Percentiles rank a stretch among this genome's conserved stretches.
These are phyloP conservation scores for Escallonia herrerae DNA, from an alignment of 129 eudicot species.

Conservation along the genomic window DNA sequence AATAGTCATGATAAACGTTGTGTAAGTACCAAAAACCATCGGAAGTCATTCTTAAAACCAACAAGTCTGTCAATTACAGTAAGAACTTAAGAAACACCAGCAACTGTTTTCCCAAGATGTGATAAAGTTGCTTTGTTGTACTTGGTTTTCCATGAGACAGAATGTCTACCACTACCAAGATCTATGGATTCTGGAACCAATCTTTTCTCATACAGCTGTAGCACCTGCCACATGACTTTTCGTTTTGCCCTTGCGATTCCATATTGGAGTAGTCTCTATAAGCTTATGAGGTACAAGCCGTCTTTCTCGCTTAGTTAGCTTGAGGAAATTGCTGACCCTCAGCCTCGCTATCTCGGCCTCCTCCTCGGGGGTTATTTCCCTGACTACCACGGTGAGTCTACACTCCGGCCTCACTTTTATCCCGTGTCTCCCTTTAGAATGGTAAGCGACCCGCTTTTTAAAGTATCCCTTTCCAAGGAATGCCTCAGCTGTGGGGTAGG, in stretches of 20 bases:
- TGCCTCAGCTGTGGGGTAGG: conserved; percentile 35
- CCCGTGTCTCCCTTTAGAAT: conserved; percentile 38
- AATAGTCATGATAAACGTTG: no score
- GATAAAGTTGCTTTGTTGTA: no score
- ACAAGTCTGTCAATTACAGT: no score
- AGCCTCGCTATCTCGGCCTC: conserved; percentile 42
- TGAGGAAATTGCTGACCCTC: conserved; percentile 34
- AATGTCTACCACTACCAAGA: no score
- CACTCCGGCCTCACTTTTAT: conserved; percentile 34
- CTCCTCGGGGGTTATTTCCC: conserved; percentile 46
- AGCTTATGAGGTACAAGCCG: conserved; percentile 45
- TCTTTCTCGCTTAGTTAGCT: conserved; percentile 35
- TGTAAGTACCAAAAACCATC: no score
- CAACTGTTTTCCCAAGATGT: no score
- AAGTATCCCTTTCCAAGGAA: conserved; percentile 42
- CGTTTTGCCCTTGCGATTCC: conserved; percentile 38
- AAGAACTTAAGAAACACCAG: no score
- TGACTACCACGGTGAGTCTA: conserved; percentile 43
- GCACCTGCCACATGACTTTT: conserved; percentile 9
- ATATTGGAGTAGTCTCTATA: conserved; percentile 40
- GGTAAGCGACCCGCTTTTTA: conserved; percentile 29
- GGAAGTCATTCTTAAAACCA: no score
- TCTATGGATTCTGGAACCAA: no score
- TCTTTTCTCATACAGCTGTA: no score
- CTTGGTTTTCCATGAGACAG: no score